Conservation (phyloP, 2,329 filamentous ascomycete genomes). For the Madurella fahalii region DNA sequence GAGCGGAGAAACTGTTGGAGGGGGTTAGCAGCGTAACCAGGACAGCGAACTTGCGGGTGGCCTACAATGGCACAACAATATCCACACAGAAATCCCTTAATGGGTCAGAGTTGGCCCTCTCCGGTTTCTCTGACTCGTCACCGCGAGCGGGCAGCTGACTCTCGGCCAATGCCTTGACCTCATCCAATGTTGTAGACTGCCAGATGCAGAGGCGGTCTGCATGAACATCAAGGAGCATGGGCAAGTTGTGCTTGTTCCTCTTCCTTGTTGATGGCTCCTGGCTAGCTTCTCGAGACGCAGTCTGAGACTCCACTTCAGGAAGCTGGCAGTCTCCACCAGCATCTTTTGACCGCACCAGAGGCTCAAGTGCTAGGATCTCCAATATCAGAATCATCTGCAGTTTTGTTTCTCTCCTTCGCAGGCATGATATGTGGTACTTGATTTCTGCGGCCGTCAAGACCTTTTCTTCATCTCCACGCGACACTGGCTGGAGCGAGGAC, state of each 20-base stretch:
- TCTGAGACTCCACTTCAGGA: slow-evolving; percentile 41
- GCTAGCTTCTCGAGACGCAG: slow-evolving; percentile 30
- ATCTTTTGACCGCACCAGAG: slow-evolving; percentile 38
- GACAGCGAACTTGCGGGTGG: background rate
- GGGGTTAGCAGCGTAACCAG: slow-evolving; percentile 31
- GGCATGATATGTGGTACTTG: slow-evolving; percentile 58
- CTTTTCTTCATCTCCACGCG: slow-evolving; percentile 45
- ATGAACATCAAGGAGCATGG: slow-evolving; percentile 65
- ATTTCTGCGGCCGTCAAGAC: slow-evolving; percentile 48
- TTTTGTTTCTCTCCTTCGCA: slow-evolving; percentile 73
- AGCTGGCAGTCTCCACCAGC: slow-evolving; percentile 44
- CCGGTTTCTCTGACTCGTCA: slow-evolving; percentile 35
- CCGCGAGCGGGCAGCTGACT: slow-evolving; percentile 38
- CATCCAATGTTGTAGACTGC: slow-evolving; percentile 69
- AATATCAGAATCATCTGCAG: slow-evolving; percentile 76
- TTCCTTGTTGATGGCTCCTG: slow-evolving; percentile 47
- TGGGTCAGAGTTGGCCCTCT: slow-evolving; percentile 53
- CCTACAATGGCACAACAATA: slow-evolving; percentile 74
- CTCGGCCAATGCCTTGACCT: slow-evolving; percentile 48
- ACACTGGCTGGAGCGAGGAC: slow-evolving; percentile 51
- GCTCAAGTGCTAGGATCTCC: slow-evolving; percentile 69
- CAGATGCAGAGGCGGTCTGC: slow-evolving; percentile 78
- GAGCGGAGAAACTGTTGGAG: slow-evolving; percentile 61
- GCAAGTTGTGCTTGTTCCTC: slow-evolving; percentile 59
- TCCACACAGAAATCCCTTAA: slow-evolving; percentile 75